phyloP scores from a whole-genome alignment of 768 basidiomycete species.

The Rickenella mellea region DNA sequence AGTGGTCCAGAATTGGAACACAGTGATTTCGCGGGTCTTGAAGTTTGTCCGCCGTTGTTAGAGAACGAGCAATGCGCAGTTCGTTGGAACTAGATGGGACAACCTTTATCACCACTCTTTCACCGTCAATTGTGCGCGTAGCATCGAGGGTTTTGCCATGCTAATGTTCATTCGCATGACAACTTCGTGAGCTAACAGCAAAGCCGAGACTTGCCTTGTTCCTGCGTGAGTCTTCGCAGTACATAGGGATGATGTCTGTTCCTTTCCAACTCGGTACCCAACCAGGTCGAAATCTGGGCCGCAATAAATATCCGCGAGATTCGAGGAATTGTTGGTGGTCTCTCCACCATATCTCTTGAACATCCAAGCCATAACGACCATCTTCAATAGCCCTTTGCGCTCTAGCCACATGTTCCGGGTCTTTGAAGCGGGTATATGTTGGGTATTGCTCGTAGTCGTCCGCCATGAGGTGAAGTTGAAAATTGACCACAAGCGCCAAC shows the following conservation, averaged over 20 bases:
- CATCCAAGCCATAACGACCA: neutral
- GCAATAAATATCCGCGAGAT: constrained; percentile 14
- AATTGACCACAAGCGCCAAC: too few species aligned
- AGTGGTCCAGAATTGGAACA: constrained; percentile 12
- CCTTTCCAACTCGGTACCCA: constrained; percentile 23
- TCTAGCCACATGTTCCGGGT: too few species aligned
- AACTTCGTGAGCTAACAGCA: neutral
- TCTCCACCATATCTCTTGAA: constrained; percentile 4
- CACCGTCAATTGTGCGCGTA: constrained; percentile 16
- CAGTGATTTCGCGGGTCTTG: constrained; percentile 15
- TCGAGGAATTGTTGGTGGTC: constrained; percentile 8
- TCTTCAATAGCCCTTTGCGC: too few species aligned
- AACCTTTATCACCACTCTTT: constrained; percentile 20
- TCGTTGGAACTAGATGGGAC: constrained; percentile 9
- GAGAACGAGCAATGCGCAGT: constrained; percentile 6
- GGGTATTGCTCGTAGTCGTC: too few species aligned
- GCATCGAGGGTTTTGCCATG: constrained; percentile 21
- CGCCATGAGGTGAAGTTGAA: too few species aligned
- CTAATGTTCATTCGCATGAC: neutral
- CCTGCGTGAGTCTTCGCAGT: constrained; percentile 2
- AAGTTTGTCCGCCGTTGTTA: constrained; percentile 5
- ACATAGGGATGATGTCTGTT: neutral
- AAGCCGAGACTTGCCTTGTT: neutral
- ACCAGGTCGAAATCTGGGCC: constrained; percentile 14
- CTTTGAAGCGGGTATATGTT: too few species aligned